Conservation (phyloP, 2,329 filamentous ascomycete species). For the Phoma sp. region DNA sequence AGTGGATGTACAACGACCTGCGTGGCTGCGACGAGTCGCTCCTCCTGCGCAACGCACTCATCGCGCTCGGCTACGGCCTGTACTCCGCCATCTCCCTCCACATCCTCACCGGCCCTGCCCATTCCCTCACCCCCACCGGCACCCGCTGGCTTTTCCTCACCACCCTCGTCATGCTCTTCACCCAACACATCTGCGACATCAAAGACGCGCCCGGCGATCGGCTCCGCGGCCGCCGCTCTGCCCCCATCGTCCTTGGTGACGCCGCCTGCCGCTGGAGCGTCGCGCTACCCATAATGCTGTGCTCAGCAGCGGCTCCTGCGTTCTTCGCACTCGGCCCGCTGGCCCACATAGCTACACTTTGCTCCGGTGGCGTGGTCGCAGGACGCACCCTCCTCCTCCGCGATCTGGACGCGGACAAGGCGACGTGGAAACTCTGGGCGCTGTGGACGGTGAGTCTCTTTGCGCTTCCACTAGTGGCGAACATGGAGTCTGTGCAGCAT, state of each 20-base stretch:
- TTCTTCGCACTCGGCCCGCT: constrained; percentile 23
- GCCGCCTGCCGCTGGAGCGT: constrained; percentile 23
- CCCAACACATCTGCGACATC: constrained; percentile 41
- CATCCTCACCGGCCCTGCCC: constrained; percentile 1
- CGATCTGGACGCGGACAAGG: constrained; percentile 17
- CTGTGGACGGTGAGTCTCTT: constrained; percentile 25
- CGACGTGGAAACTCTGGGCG: constrained; percentile 30
- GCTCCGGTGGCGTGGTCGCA: constrained; percentile 19
- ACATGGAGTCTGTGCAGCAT: neutral
- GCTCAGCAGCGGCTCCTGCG: constrained; percentile 17
- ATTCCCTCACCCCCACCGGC: neutral
- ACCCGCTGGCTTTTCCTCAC: constrained; percentile 19
- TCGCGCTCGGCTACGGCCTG: constrained; percentile 22
- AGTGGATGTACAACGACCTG: constrained; percentile 53
- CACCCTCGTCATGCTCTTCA: constrained; percentile 24
- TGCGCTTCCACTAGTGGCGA: constrained; percentile 18
- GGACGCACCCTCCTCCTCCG: constrained; percentile 12
- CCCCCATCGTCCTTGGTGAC: constrained; percentile 31
- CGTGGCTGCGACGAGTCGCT: constrained; percentile 19
- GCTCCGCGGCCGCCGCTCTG: constrained; percentile 23
- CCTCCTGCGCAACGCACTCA: constrained; percentile 28
- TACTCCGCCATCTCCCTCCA: constrained; percentile 16
- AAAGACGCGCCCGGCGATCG: constrained; percentile 37
- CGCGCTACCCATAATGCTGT: constrained; percentile 26
- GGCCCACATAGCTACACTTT: constrained; percentile 3